Conservation (phyloP, 2,329 filamentous ascomycete species). For the Aphanoascus verrucosus region DNA sequence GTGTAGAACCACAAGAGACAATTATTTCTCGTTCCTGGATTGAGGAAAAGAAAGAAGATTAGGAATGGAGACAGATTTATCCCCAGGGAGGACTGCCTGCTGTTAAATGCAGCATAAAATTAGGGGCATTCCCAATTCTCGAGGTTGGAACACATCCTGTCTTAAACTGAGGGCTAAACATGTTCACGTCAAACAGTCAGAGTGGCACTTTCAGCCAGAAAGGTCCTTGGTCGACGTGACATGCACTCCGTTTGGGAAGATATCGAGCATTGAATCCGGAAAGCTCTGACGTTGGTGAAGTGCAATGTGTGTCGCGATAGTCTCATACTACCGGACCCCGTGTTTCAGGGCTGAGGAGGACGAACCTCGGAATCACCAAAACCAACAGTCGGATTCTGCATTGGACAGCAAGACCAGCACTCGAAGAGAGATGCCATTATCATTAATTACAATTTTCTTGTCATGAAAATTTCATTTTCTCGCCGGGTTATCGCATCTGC, state of each 20-base stretch:
- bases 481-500: background rate
- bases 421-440: background rate
- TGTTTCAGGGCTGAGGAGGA: conserved; percentile 12
- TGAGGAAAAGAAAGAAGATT: conserved; percentile 6
- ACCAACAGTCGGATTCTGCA: background rate
- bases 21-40: conserved; percentile 2
- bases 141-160: conserved; percentile 12
- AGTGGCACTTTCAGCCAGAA: conserved; percentile 5
- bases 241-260: background rate
- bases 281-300: conserved; percentile 17
- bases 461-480: background rate
- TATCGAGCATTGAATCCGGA: conserved; percentile 1
- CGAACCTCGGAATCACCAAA: background rate
- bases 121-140: conserved; percentile 11
- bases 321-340: conserved; percentile 11
- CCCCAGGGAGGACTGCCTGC: conserved; percentile 3
- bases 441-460: background rate
- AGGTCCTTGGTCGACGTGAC: conserved; percentile 1
- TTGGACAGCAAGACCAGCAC: background rate
- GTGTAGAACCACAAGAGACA: background rate
- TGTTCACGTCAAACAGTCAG: conserved; percentile 9
- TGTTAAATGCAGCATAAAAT: conserved; percentile 13
- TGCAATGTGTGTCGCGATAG: conserved; percentile 14
- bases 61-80: conserved; percentile 4
- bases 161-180: conserved; percentile 10